phyloP scores from a whole-genome alignment of 2,329 filamentous ascomycete genomes.

The Samsoniella hepiali region DNA sequence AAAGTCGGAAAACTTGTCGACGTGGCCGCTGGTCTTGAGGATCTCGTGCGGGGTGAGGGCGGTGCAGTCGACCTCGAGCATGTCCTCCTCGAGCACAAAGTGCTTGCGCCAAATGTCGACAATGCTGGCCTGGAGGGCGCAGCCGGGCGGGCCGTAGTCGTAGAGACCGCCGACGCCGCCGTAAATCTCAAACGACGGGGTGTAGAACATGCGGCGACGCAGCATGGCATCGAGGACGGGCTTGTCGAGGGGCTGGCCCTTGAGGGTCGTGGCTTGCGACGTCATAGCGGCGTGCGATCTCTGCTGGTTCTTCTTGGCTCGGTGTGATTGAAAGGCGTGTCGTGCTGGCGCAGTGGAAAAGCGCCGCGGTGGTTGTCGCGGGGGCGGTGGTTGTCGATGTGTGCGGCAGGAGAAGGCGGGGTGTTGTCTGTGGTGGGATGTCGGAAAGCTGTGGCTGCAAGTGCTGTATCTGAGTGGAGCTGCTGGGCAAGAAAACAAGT shows the following conservation, averaged over 20 bases:
- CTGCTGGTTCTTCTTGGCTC: conserved; percentile 28
- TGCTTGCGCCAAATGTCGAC: conserved; percentile 89
- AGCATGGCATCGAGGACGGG: conserved; percentile 78
- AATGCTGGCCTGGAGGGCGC: conserved; percentile 81
- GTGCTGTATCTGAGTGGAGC: conserved; percentile 8
- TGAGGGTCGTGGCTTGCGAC: conserved; percentile 67
- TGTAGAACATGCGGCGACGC: conserved; percentile 88
- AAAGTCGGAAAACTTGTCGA: conserved; percentile 97
- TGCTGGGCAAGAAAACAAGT: not conserved
- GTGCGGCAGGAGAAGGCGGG: conserved; percentile 12
- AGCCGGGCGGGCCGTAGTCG: conserved; percentile 89
- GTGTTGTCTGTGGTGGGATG: conserved; percentile 11
- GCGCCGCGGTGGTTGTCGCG: conserved; percentile 24
- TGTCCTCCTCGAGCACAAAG: conserved; percentile 88
- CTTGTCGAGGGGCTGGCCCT: conserved; percentile 86
- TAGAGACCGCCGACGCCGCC: conserved; percentile 84
- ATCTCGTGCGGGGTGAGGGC: conserved; percentile 92
- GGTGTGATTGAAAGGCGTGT: conserved; percentile 30
- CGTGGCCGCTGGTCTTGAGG: conserved; percentile 92
- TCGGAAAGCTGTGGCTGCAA: conserved; percentile 12
- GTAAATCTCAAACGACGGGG: conserved; percentile 93
- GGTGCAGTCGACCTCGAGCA: conserved; percentile 92
- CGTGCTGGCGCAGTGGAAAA: conserved; percentile 31
- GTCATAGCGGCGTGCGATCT: conserved; percentile 38
- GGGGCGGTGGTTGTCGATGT: not conserved